Base-by-base conservation (phyloP, 176 grass and related monocot species). In the Paspalum notatum region DNA sequence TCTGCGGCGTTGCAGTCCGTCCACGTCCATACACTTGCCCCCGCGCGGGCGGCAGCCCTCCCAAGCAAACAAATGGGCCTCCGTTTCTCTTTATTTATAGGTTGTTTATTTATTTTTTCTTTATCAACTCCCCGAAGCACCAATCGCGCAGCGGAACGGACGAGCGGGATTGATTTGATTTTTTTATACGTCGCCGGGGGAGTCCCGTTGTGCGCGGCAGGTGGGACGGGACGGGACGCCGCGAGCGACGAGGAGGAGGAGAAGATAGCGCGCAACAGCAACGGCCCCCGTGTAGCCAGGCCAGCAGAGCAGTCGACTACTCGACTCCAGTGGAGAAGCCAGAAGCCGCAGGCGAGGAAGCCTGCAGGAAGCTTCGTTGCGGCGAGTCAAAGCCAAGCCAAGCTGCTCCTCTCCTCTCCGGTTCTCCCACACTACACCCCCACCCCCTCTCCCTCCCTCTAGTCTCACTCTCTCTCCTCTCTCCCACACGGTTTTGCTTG, bases 331-430 rank as follows among this genome's bases (percentile, higher is more conserved):
- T 16, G 49, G 42, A 61, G 56, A 12, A 21, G 6, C 7, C 39
- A 7, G 21, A 3, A 14, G 65, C 8, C 40, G 10, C 8, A 4
- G 10, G 12, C 13, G 6, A 7, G 18, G 80, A 84, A 75, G 45
- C 17, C 62, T 40, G 62, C 53, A 46, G 45, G 76, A 84, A 84
- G 87, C 64, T 87, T 68, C 75, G 67, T 79, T 71, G 5, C 71
- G 71, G 63, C 48, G 82, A 85, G 87, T 85, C 87, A 85, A 89
- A 89, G 86, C 17, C 80, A 79, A 75, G 50, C 5, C 85, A 61
- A 61, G 39, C 48, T 7, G 5, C 43, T 22, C 25, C 22, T n/a
- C 25, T 9, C 32, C 49, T 44, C 27, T 9, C 39, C 42, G n/a
- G n/a, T n/a, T 20, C 15, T 62, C 66, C 62, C 43, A 63, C 58